Evolutionary conservation across 768 basidiomycete species (phyloP), one percentile per base, ranked within the genome.

Genomic region (Lyophyllum semitale): DNA sequence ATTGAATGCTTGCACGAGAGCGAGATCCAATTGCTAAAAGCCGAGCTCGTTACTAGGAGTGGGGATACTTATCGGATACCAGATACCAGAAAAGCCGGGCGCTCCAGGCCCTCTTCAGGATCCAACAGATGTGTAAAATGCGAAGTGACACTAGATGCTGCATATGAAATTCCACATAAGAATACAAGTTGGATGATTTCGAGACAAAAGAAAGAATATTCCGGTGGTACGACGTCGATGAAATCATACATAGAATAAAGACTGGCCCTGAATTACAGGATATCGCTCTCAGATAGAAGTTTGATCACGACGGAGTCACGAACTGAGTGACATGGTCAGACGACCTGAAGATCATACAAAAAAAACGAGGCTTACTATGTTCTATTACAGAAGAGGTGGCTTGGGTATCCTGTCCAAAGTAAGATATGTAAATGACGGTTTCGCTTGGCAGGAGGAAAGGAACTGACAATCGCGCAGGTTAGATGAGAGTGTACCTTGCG

Each of bases 391-490:
- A 63, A 13, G 77, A 67, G 0, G 81, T 84, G 8, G 79, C 77
- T 38, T 69, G 66, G 5, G 73, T 76, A 59, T 84, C 77, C 81
- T 83, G 45, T 25, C 11, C 5, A n/a, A 9, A 18, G n/a, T n/a
- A 38, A 38, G 37, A 38, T n/a, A 38, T 18, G 37, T 15, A n/a
- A 18, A 4, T 38, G 29, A 30, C 6, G 29, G 6, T 30, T 30
- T 30, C 17, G 18, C 26, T 9, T 29, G 38, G 17, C 25, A 47
- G 29, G 42, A 23, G 25, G 25, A 44, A 29, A 32, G 35, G 46
- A 9, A 73, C 81, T 69, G 61, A 83, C 83, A 41, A 83, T 81
- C 2, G 84, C 85, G 54, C 82, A 84, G 8, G 83, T 84, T 30
- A 79, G 60, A 64, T 87, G 81, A 8, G 79, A 68, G 63, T 85